phyloP scores from a whole-genome alignment of 257 asterid species.

The Petunia axillaris region DNA sequence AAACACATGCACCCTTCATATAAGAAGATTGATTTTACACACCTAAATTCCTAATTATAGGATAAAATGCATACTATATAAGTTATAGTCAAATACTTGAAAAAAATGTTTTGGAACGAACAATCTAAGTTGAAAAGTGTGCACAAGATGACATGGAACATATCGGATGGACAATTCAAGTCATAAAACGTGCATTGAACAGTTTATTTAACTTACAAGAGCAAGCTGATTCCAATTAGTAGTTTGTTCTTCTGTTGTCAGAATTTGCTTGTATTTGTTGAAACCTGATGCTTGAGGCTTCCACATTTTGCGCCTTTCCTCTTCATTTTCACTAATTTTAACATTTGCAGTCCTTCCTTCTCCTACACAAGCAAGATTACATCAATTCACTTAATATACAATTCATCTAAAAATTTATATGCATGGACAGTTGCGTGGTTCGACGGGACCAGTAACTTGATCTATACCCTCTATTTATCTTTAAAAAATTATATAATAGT shows the following conservation, averaged over 20 bases:
- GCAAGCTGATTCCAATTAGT: background rate
- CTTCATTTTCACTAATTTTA: background rate
- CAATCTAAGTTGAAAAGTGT: background rate
- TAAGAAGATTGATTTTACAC: no score
- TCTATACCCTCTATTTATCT: no score
- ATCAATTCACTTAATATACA: no score
- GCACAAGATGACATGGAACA: no score
- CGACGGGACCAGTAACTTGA: no score
- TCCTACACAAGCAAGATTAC: no score
- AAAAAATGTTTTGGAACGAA: background rate
- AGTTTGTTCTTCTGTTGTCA: background rate
- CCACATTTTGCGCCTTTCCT: background rate
- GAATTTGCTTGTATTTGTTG: background rate
- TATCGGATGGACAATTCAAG: no score
- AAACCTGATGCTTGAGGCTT: background rate
- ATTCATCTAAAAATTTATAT: no score
- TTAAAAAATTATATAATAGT: no score
- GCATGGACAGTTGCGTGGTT: no score
- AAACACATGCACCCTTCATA: no score
- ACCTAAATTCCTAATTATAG: background rate
- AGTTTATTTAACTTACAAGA: conserved; percentile 15
- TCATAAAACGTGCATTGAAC: no score
- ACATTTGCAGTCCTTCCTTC: background rate
- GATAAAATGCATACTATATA: background rate
- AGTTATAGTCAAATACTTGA: background rate